Evolutionary conservation across 2,329 filamentous ascomycete species (phyloP).

Genomic region (Aspergillus terreus): DNA sequence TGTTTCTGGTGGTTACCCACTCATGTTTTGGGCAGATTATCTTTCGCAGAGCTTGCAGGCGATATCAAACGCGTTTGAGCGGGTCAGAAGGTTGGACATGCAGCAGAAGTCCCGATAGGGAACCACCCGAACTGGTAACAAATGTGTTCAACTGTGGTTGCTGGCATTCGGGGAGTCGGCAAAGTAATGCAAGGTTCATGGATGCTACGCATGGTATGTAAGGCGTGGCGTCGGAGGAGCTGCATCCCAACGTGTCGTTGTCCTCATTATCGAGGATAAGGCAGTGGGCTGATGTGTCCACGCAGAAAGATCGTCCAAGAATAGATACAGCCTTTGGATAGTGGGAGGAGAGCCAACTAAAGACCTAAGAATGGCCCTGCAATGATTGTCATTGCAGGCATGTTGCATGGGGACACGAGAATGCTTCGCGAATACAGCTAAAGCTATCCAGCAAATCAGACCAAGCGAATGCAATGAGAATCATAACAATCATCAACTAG

Average conservation of each 20-base stretch:
- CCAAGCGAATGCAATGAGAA: not conserved
- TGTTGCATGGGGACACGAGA: not conserved
- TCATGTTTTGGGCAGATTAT: constrained; percentile 21
- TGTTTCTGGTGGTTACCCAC: constrained; percentile 1
- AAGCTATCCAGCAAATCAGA: not conserved
- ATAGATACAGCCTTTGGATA: not conserved
- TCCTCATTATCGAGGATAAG: too few relatives aligned
- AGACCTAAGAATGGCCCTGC: not conserved
- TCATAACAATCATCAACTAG: too few relatives aligned
- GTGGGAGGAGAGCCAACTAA: too few relatives aligned
- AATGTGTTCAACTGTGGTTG: too few relatives aligned
- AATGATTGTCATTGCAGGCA: not conserved
- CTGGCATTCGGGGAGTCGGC: too few relatives aligned
- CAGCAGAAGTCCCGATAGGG: constrained; percentile 26
- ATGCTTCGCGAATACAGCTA: not conserved
- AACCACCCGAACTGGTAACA: not conserved
- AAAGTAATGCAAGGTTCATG: too few relatives aligned
- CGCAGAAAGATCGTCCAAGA: not conserved
- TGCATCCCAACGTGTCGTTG: not conserved
- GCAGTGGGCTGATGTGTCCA: not conserved
- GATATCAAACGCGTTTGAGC: constrained; percentile 28
- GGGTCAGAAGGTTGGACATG: constrained; percentile 16
- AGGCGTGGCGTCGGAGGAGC: not conserved
- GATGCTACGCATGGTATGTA: not conserved
- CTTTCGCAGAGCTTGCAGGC: constrained; percentile 28